phyloP scores from a whole-genome alignment of 2,329 filamentous ascomycete genomes.

The Ophiosphaerella korrae region DNA sequence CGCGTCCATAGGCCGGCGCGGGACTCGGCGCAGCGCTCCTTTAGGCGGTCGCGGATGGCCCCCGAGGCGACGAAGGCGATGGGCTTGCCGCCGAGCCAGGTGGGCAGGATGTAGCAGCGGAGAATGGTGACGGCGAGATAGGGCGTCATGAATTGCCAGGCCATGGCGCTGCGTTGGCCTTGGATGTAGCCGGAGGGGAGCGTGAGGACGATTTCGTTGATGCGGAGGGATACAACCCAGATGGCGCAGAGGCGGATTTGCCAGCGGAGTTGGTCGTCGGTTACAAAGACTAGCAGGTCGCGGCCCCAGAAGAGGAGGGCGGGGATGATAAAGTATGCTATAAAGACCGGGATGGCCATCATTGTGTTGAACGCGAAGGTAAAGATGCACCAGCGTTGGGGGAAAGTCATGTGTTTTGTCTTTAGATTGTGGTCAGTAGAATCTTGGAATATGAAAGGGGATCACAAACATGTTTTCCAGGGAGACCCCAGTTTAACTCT shows the following conservation, averaged over 20 bases:
- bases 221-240: slow-evolving; percentile 4
- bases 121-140: slow-evolving; percentile 7
- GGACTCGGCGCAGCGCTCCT: background rate
- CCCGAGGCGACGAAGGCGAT: slow-evolving; percentile 4
- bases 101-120: slow-evolving; percentile 5
- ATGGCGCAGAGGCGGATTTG: slow-evolving; percentile 7
- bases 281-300: slow-evolving; percentile 5
- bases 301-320: slow-evolving; percentile 8
- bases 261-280: slow-evolving; percentile 4
- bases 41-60: background rate
- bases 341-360: slow-evolving; percentile 7
- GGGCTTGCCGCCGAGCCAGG: slow-evolving; percentile 2
- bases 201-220: slow-evolving; percentile 8
- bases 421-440: background rate
- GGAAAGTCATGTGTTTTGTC: slow-evolving; percentile 9
- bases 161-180: slow-evolving; percentile 8
- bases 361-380: slow-evolving; percentile 9
- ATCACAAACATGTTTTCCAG: slow-evolving; percentile 1
- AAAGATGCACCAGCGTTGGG: slow-evolving; percentile 8
- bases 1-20: slow-evolving; percentile 3
- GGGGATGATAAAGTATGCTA: slow-evolving; percentile 8
- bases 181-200: slow-evolving; percentile 6
- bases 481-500: slow-evolving; percentile 4
- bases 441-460: background rate
- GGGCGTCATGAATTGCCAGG: slow-evolving; percentile 9